A percentile compares a stretch with the other conserved stretches of the same genome.
Conservation (phyloP, 768 basidiomycete species). For the Auricularia heimuer region DNA sequence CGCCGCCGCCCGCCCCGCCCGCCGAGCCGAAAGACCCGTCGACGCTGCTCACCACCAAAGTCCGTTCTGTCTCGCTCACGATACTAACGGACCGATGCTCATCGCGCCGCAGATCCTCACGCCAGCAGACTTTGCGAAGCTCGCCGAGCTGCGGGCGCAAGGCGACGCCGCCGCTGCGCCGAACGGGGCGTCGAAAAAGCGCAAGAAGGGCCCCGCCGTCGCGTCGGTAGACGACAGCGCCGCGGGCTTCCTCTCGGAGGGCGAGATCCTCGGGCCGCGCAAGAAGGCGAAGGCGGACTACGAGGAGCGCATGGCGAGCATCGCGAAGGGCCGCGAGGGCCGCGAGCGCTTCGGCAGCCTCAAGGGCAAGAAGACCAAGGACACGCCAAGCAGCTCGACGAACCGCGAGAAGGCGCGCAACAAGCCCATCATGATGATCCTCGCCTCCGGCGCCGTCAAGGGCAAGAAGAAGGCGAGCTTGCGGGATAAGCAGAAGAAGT, state of each 20-base stretch:
- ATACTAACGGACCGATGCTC: neutral
- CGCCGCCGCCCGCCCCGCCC: constrained; percentile 8
- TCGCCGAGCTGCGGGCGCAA: constrained; percentile 80
- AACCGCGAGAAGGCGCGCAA: constrained; percentile 89
- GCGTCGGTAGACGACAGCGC: constrained; percentile 28
- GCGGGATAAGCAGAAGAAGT: constrained; percentile 69
- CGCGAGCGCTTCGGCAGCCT: constrained; percentile 85
- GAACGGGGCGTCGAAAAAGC: constrained; percentile 72
- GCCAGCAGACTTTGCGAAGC: constrained; percentile 87
- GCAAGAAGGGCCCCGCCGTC: constrained; percentile 36
- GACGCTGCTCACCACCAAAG: constrained; percentile 74
- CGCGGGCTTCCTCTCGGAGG: constrained; percentile 71
- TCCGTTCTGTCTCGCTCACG: constrained; percentile 14
- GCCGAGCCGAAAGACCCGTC: constrained; percentile 32
- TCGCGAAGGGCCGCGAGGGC: constrained; percentile 88
- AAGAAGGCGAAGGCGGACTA: constrained; percentile 93
- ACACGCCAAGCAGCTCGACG: constrained; percentile 70
- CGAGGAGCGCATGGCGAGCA: constrained; percentile 84
- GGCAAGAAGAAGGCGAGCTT: constrained; percentile 71
- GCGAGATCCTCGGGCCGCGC: constrained; percentile 85
- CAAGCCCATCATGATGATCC: constrained; percentile 93
- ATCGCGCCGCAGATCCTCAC: constrained; percentile 70
- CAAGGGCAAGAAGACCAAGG: constrained; percentile 90
- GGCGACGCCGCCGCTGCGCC: constrained; percentile 62
- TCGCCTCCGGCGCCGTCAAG: constrained; percentile 64